Conservation (phyloP, 2,329 filamentous ascomycete genomes). For the Tolypocladium ovalisporum region DNA sequence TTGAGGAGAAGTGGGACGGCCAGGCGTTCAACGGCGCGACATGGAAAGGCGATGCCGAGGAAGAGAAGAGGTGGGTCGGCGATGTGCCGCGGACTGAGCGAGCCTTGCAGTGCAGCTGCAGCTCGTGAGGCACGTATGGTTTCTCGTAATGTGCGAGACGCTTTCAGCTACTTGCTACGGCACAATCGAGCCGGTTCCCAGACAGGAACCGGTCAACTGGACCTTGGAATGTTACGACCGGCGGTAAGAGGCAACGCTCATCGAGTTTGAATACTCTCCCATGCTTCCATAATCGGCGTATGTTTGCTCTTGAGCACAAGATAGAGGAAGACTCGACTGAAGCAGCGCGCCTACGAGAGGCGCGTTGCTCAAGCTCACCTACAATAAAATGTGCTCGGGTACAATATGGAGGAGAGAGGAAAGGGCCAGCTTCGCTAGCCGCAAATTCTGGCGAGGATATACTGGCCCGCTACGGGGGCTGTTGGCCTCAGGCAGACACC, state of each 20-base stretch:
- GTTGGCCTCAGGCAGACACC: slow-evolving; percentile 27
- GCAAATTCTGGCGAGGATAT: slow-evolving; percentile 9
- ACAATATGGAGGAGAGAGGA: slow-evolving; percentile 38
- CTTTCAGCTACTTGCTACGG: neutral
- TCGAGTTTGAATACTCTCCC: slow-evolving; percentile 46
- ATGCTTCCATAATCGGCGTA: slow-evolving; percentile 64
- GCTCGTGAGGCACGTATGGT: slow-evolving; percentile 45
- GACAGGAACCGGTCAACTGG: neutral
- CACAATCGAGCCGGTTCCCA: neutral
- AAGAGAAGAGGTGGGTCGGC: slow-evolving; percentile 74
- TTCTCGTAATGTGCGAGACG: neutral
- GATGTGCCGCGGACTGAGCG: slow-evolving; percentile 71
- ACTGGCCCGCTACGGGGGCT: slow-evolving; percentile 1
- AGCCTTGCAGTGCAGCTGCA: slow-evolving; percentile 91
- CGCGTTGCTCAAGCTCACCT: slow-evolving; percentile 48
- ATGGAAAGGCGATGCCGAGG: slow-evolving; percentile 50
- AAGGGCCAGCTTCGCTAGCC: slow-evolving; percentile 3
- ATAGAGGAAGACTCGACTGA: slow-evolving; percentile 61
- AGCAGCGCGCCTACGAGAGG: slow-evolving; percentile 25
- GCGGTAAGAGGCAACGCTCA: slow-evolving; percentile 62
- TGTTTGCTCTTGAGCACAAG: slow-evolving; percentile 54
- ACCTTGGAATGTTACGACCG: slow-evolving; percentile 52
- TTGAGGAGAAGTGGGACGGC: slow-evolving; percentile 64
- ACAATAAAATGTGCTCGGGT: slow-evolving; percentile 62
- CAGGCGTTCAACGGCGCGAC: slow-evolving; percentile 33